These are phyloP conservation scores for Jatropha curcas DNA, from an alignment of 345 rosid species.

Conservation along the genomic window DNA sequence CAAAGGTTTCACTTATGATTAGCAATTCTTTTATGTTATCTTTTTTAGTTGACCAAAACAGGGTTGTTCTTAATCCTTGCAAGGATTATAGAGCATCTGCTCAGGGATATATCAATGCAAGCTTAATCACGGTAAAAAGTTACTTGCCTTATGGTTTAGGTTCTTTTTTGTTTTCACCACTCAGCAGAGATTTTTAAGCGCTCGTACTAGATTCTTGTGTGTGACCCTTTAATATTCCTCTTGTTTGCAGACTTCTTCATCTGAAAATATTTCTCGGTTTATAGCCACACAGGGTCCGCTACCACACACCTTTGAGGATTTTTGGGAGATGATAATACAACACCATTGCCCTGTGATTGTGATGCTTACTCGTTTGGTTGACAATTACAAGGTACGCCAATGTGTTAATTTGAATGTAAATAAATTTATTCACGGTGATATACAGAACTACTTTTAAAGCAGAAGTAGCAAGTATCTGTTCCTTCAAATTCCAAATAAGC, in stretches of 20 bases:
- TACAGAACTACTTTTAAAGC: not conserved
- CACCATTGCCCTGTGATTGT: conserved; percentile 71
- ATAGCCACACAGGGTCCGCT: conserved; percentile 95
- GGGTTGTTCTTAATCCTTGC: conserved; percentile 68
- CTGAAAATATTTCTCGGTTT: conserved; percentile 61
- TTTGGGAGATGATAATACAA: conserved; percentile 95
- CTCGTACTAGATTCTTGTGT: not conserved
- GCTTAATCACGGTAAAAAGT: conserved; percentile 60
- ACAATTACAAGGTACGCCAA: conserved; percentile 54
- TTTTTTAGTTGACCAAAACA: conserved; percentile 63
- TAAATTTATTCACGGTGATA: not conserved
- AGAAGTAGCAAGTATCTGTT: not conserved
- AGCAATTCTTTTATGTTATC: not conserved
- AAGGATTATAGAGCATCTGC: conserved; percentile 66
- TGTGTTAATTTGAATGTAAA: conserved; percentile 14
- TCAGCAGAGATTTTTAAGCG: not conserved
- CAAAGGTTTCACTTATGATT: not conserved
- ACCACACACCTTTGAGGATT: conserved; percentile 71
- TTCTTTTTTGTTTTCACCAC: not conserved
- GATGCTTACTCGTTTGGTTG: conserved; percentile 87
- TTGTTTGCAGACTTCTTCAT: conserved; percentile 58
- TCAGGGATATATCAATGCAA: conserved; percentile 81
- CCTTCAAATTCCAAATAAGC: not conserved
- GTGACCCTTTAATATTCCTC: conserved; percentile 1
- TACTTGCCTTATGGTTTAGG: not conserved